Base-by-base conservation (phyloP, 441 rosid species). In the Capsella rubella region DNA sequence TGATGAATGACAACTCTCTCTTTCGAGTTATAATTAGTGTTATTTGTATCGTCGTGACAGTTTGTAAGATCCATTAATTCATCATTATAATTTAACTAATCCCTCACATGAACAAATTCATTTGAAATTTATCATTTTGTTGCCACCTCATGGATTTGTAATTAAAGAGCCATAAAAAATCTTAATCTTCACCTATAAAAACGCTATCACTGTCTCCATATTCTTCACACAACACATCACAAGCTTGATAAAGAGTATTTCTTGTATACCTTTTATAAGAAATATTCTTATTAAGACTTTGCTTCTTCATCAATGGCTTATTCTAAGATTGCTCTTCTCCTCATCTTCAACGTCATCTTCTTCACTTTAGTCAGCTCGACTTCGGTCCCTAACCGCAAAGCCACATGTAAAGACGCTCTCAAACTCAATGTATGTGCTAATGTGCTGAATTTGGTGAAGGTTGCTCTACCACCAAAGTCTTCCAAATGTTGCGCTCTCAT, bases 391-490 rank as follows among this genome's bases (percentile, higher is more conserved):
- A 32, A 59, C 49, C 11, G 1, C 8, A 67, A 60, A 42, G 34
- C 12, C 8, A 74, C 63, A 32, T 74, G 78, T 52, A 60, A 67
- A 67, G 35, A 74, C 28, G 73, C 68, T 67, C 63, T 74, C 10
- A 74, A 60, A 60, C 56, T 67, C 16, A 67, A 51, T 12, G 78
- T 60, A 50, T 74, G 78, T 43, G 73, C 73, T 11, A 74, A 67
- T 32, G 50, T 74, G 25, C 60, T 74, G 49, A 4, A 67, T 52
- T 52, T 67, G 69, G 69, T 74, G n/a, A 74, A 59, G 15, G 16
- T 74, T 51, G 59, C 63, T 51, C 78, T 74, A 4, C 69, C 78
- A 51, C 50, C 42, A 56, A 51, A 3, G 9, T 4, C 37, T 2
- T 34, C 63, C 13, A 3, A 60, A n/a, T 75, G 74, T 53, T 75